Evolutionary conservation across 2,329 filamentous ascomycete genomes (phyloP), one percentile per base, ranked within the genome.

Genomic region (Trichoderma sp.): DNA sequence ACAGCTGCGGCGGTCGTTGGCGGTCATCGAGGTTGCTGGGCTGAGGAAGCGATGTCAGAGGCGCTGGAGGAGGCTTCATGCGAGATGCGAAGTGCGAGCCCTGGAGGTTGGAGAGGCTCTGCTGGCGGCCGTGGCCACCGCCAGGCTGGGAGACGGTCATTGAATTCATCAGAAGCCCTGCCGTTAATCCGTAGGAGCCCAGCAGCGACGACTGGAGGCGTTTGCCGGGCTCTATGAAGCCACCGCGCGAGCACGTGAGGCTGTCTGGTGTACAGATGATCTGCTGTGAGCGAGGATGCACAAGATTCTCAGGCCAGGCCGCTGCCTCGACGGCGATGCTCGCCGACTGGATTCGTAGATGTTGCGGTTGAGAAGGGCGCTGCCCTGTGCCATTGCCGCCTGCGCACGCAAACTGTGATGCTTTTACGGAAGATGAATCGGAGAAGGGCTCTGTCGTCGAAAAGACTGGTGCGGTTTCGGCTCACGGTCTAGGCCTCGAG

Each of bases 1-100:
- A 78, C 16, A 78, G 72, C 62, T 79, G 77, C 43, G 68, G 58
- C 24, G 58, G 21, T 52, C 67, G 37, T 31, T 72, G 66, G 7
- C 49, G 55, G 35, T 33, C 71, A 55, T 19, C 49, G 55, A 43
- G 27, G 29, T 16, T 49, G 52, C 24, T 53, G 6, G 57, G 69
- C 68, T 62, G 43, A 10, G 64, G 53, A 29, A 33, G 68, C 59
- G 62, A 64, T 14, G 53, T 47, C 4, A 72, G 61, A 37, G 75
- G 66, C 21, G 73, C 19, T 49, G 70, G 61, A 53, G 61, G 49
- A 43, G 71, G 61, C 52, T 72, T 74, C 43, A 74, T 59, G 31
- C 73, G 73, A 11, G 73, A 73, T 49, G 74, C 72, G 56, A 74
- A 74, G 62, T 74, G 62, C 27, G 73, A 73, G 24, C 68, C 69